Base-by-base conservation (phyloP, 2,329 filamentous ascomycete genomes). In the Ceratocystis destructans region DNA sequence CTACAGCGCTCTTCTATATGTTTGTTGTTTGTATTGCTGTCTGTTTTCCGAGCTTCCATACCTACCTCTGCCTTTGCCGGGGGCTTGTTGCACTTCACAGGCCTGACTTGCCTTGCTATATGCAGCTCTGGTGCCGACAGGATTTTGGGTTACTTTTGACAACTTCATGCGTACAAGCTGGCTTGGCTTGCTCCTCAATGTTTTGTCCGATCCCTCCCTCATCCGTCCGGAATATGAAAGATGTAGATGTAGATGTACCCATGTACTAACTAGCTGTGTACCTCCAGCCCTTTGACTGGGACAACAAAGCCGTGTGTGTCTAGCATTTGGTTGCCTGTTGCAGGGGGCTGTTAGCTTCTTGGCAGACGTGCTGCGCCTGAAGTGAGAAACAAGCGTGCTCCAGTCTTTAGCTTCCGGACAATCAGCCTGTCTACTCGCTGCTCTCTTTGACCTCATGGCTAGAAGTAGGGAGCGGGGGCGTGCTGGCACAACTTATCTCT, bases 121-220 rank as follows among this genome's bases (percentile, higher is more conserved):
- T 2, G 7, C 5, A 17, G 17, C n/a, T 28, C 53, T 31, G 33
- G 7, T 20, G 25, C 53, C 25, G 33, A 59, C 28, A 59, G 53
- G 53, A 59, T 59, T 37, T 59, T 59, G 28, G n/a, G 53, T 59
- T 59, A 59, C 53, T 59, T 33, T 31, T 59, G 53, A 31, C 53
- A 59, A 25, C 25, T 20, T 53, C 25, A 15, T 25, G n/a, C 33
- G 53, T 31, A 31, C 25, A 59, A n/a, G 8, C 20, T 6, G 53
- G 28, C 53, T 7, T 31, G 28, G n/a, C 7, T 31, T n/a, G 17
- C 10, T 41, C 3, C 37, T 41, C 53, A 12, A 17, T 33, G 25
- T 37, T 10, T 37, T 20, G 28, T 12, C 17, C 46, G n/a, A 22
- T n/a, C 37, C 12, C 37, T 41, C 3, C 37, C 8, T 41, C 10